Percentiles rank a stretch among this genome's conserved stretches.
Conservation (phyloP, 1,139 yeast species). For the Blastobotrys ciferrii region DNA sequence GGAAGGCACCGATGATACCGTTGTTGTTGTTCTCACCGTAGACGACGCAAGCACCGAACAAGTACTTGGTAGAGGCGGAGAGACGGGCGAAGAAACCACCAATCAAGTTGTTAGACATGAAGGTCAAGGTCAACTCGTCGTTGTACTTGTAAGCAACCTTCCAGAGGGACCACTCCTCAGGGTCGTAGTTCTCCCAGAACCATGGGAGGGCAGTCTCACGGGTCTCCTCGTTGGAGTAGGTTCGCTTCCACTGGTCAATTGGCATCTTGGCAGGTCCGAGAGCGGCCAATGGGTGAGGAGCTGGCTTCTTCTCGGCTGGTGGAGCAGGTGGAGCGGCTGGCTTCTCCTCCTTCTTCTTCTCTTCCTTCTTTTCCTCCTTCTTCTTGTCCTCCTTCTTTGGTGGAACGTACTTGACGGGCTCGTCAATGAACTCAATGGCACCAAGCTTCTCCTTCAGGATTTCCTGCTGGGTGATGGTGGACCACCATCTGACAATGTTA, state of each 20-base stretch:
- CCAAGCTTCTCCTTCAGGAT: slow-evolving; percentile 50
- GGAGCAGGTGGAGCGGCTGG: slow-evolving; percentile 43
- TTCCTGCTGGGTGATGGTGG: slow-evolving; percentile 61
- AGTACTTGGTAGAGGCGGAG: slow-evolving; percentile 84
- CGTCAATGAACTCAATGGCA: slow-evolving; percentile 55
- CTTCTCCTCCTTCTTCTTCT: slow-evolving; percentile 36
- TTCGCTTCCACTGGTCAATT: slow-evolving; percentile 95
- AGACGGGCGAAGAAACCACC: slow-evolving; percentile 99
- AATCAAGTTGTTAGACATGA: slow-evolving; percentile 97
- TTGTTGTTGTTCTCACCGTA: slow-evolving; percentile 98
- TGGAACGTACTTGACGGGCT: slow-evolving; percentile 65
- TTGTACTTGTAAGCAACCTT: slow-evolving; percentile 96
- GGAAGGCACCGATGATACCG: slow-evolving; percentile 93
- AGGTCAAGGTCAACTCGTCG: slow-evolving; percentile 93
- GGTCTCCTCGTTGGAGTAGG: slow-evolving; percentile 96
- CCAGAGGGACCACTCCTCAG: slow-evolving; percentile 93
- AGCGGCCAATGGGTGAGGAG: slow-evolving; percentile 88
- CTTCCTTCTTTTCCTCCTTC: slow-evolving; percentile 35
- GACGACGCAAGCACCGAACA: slow-evolving; percentile 92
- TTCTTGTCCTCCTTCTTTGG: slow-evolving; percentile 69
- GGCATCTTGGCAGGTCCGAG: slow-evolving; percentile 69
- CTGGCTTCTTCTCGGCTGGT: slow-evolving; percentile 50
- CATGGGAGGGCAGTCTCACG: slow-evolving; percentile 93
- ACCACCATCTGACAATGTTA: slow-evolving; percentile 80
- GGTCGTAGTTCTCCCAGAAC: slow-evolving; percentile 96